phyloP scores from a whole-genome alignment of 306 rosid species.

The Abrus precatorius region DNA sequence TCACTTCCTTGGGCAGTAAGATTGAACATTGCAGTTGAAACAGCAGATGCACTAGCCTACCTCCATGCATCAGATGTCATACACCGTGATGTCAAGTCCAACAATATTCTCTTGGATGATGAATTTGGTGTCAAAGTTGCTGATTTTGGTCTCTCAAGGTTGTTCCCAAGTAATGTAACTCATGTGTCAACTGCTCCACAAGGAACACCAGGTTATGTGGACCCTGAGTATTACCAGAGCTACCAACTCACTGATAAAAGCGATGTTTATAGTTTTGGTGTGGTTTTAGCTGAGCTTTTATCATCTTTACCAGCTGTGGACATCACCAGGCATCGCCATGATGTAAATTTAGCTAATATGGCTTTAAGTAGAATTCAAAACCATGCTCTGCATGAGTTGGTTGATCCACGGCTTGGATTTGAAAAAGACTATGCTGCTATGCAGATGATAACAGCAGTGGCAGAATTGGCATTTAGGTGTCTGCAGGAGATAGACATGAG shows the following conservation, averaged over 20 bases:
- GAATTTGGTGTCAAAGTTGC: constrained; percentile 71
- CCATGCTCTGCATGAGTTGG: constrained; percentile 57
- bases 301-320: constrained; percentile 76
- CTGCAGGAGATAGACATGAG: constrained; percentile 70
- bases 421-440: constrained; percentile 42
- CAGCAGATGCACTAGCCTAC: constrained; percentile 69
- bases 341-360: constrained; percentile 70
- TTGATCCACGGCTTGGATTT: constrained; percentile 68
- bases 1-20: constrained; percentile 64
- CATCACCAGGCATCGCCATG: constrained; percentile 59
- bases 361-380: constrained; percentile 64
- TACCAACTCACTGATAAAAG: constrained; percentile 73
- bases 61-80: constrained; percentile 67
- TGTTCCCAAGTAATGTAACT: constrained; percentile 72
- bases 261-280: constrained; percentile 82
- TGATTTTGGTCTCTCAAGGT: constrained; percentile 78
- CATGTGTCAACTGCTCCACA: constrained; percentile 86
- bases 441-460: constrained; percentile 58
- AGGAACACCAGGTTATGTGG: constrained; percentile 47
- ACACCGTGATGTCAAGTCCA: constrained; percentile 51
- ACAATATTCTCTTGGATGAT: constrained; percentile 31
- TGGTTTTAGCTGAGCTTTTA: constrained; percentile 69
- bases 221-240: constrained; percentile 75
- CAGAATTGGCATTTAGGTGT: constrained; percentile 74
- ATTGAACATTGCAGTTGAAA: constrained; percentile 71